Percentiles rank a stretch among this genome's conserved stretches.
Evolutionary conservation across 148 eudicot genomes (phyloP).

Genomic region (Amaranthus hypochondriacus): DNA sequence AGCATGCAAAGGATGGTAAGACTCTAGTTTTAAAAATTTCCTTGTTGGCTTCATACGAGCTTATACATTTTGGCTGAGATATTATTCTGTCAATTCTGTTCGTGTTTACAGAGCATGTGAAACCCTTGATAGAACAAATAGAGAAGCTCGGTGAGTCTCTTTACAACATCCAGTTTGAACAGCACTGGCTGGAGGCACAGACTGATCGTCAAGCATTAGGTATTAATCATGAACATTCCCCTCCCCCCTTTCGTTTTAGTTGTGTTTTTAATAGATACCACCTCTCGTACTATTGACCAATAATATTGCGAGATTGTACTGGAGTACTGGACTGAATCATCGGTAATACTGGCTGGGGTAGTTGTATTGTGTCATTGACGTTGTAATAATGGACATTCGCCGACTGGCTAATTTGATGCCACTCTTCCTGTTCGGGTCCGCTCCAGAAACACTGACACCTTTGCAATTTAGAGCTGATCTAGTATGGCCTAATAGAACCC

Average conservation of each 20-base stretch:
- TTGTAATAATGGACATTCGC: no score
- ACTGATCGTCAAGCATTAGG: constrained; percentile 92
- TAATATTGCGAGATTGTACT: not conserved
- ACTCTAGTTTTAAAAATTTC: not conserved
- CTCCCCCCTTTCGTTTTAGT: not conserved
- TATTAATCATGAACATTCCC: constrained; percentile 18
- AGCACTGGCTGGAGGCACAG: constrained; percentile 93
- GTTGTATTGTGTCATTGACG: not conserved
- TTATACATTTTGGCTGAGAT: not conserved
- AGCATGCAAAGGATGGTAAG: constrained; percentile 94
- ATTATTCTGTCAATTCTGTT: constrained; percentile 4
- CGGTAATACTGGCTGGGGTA: not conserved
- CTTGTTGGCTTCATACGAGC: constrained; percentile 1
- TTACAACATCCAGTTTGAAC: constrained; percentile 90
- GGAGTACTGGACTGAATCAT: not conserved
- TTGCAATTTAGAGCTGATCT: no score
- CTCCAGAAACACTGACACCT: no score
- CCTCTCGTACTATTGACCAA: not conserved
- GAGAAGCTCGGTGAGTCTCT: constrained; percentile 78
- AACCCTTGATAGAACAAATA: constrained; percentile 76
- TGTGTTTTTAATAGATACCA: not conserved
- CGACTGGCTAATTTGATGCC: no score
- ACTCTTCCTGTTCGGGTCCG: no score
- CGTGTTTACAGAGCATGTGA: constrained; percentile 73
- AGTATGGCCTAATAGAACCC: no score